phyloP scores from a whole-genome alignment of 306 rosid species.

The cucumber (Cucumis sativus) region DNA sequence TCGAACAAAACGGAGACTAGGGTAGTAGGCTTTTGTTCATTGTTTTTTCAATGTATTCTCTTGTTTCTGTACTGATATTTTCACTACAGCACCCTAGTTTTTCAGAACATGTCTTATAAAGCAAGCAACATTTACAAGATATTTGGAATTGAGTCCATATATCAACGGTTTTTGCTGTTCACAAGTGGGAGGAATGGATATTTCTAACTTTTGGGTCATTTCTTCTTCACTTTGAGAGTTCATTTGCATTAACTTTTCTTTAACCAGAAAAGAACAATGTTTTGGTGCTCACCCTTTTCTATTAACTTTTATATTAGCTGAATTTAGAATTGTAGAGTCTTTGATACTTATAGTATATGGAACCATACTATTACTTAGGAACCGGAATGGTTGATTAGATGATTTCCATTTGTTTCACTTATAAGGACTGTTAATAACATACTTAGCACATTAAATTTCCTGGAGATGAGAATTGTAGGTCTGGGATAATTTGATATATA shows the following conservation, averaged over 20 bases:
- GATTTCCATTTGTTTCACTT: background rate
- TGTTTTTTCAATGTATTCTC: background rate
- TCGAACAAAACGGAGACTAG: background rate
- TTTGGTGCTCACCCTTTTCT: background rate
- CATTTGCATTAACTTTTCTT: background rate
- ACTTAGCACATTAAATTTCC: background rate
- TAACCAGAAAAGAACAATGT: background rate
- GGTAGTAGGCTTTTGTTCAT: background rate
- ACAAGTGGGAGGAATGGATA: background rate
- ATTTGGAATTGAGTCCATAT: background rate
- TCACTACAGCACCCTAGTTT: background rate
- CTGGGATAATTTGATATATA: background rate
- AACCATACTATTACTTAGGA: background rate
- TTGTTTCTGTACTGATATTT: background rate
- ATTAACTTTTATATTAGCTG: background rate
- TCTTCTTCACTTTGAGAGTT: background rate
- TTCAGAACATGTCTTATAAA: background rate
- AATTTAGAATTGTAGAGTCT: background rate
- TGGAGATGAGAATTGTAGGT: background rate
- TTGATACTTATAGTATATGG: background rate
- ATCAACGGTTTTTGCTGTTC: background rate
- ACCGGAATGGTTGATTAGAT: background rate
- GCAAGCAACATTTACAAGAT: background rate
- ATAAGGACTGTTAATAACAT: background rate
- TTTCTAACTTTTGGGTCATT: background rate